These are phyloP conservation scores for Coemansia sp. DNA, from an alignment of 192 early-diverging fungal genomes.

Conservation along the genomic window DNA sequence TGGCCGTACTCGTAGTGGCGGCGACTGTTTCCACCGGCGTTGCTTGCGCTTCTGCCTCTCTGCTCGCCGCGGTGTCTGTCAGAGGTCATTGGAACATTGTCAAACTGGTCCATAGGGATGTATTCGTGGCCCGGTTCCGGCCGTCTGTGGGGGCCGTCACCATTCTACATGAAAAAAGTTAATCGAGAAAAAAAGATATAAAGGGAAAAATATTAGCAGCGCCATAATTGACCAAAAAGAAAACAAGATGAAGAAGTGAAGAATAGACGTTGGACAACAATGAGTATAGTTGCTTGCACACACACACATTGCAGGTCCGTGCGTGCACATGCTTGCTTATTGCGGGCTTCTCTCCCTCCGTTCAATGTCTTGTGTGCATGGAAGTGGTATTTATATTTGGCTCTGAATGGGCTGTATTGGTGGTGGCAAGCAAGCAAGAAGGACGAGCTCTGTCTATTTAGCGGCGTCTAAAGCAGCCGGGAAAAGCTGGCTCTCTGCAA, in stretches of 20 bases:
- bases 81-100: neutral
- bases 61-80: neutral
- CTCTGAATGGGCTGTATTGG: too few species aligned
- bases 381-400: too few species aligned
- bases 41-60: slow-evolving; percentile 5
- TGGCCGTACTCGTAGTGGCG: neutral
- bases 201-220: neutral
- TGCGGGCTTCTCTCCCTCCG: too few species aligned
- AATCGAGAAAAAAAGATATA: neutral
- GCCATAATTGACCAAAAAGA: neutral
- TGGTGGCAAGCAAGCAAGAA: too few species aligned
- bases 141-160: neutral
- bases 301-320: too few species aligned
- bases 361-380: too few species aligned
- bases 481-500: too few species aligned
- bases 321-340: too few species aligned
- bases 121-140: neutral
- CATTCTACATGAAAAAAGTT: neutral
- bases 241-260: neutral
- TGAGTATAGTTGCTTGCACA: too few species aligned
- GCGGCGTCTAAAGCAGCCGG: too few species aligned
- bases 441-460: too few species aligned
- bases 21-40: neutral
- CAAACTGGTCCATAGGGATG: neutral
- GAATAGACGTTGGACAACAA: too few species aligned